Conservation (phyloP, 2,329 filamentous ascomycete genomes). For the Verticillium nubilum region DNA sequence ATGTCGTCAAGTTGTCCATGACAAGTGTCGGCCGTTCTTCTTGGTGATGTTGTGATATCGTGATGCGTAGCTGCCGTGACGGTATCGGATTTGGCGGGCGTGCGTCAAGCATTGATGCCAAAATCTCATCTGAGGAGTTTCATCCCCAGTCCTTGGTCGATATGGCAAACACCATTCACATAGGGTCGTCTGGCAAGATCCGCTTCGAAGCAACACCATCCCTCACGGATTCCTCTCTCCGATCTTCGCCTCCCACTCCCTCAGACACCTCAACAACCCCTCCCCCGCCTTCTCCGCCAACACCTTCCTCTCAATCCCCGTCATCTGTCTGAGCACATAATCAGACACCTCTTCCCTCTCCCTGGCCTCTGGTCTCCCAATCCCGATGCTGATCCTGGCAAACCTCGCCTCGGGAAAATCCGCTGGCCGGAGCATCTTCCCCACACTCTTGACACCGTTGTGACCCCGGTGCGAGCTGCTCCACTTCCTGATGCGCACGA, state of each 20-base stretch:
- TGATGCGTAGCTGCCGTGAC: not conserved
- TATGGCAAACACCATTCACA: not conserved
- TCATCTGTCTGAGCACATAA: constrained; percentile 73
- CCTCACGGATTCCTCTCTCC: not conserved
- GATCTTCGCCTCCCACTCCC: constrained; percentile 37
- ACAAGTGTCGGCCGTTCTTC: not conserved
- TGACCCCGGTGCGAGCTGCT: constrained; percentile 63
- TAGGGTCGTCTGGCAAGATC: too few relatives aligned
- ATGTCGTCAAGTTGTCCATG: not conserved
- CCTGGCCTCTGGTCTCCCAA: constrained; percentile 72
- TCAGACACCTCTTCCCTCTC: constrained; percentile 62
- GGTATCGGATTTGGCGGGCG: too few relatives aligned
- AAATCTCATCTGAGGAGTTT: too few relatives aligned
- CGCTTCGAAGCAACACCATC: not conserved
- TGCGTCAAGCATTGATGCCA: too few relatives aligned
- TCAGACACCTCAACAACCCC: constrained; percentile 44
- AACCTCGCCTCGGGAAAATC: constrained; percentile 36
- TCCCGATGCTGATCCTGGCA: constrained; percentile 71
- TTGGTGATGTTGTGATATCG: not conserved
- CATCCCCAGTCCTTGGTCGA: too few relatives aligned
- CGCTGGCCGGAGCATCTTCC: constrained; percentile 37
- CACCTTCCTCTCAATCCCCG: constrained; percentile 38
- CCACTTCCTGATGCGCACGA: constrained; percentile 59
- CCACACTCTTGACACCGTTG: constrained; percentile 68
- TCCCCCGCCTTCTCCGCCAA: constrained; percentile 48